phyloP scores from a whole-genome alignment of 345 rosid genomes.

The Eutrema yunnanense region DNA sequence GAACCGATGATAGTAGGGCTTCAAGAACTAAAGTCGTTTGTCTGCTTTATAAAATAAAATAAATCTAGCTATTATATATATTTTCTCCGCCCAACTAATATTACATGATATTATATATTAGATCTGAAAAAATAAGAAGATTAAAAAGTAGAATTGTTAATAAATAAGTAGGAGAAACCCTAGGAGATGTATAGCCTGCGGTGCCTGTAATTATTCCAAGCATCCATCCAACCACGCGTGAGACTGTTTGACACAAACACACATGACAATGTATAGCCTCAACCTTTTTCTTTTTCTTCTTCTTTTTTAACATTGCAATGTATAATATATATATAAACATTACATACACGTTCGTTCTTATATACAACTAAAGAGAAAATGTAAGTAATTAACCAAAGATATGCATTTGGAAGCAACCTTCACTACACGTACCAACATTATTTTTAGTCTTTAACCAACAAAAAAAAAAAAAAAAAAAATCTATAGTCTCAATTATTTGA shows the following conservation, averaged over 20 bases:
- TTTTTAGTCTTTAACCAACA: too few relatives aligned
- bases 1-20: not conserved
- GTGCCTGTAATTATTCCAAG: conserved; percentile 28
- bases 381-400: too few relatives aligned
- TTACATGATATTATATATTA: not conserved
- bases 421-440: not conserved
- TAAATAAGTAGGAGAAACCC: conserved; percentile 10
- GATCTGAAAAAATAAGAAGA: not conserved
- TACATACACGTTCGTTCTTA: too few relatives aligned
- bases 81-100: not conserved
- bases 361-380: too few relatives aligned
- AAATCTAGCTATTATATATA: not conserved
- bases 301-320: too few relatives aligned
- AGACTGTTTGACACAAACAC: conserved; percentile 35
- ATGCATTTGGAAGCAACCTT: not conserved
- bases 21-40: not conserved
- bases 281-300: not conserved
- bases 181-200: conserved; percentile 24
- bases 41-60: not conserved
- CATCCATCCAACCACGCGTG: conserved; percentile 34
- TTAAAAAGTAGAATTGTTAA: not conserved
- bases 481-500: conserved; percentile 11
- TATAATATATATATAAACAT: too few relatives aligned
- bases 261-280: conserved; percentile 23
- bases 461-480: too few relatives aligned